Percentiles rank a stretch among this genome's conserved stretches.
phyloP scores from a whole-genome alignment of 2,329 filamentous ascomycete genomes.

The Colletotrichum eleusines region DNA sequence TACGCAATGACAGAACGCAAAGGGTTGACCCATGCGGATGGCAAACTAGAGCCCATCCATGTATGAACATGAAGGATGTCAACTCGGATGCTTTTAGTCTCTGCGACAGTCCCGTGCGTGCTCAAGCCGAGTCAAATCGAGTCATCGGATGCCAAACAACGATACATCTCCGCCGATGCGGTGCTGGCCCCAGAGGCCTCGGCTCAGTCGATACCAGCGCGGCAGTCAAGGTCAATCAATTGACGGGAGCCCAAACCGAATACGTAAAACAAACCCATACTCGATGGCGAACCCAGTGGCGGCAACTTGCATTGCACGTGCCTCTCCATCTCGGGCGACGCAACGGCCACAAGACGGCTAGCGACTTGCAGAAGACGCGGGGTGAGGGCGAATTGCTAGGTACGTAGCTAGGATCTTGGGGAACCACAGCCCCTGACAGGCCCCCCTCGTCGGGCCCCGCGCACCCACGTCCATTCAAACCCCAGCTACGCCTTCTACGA shows the following conservation, averaged over 20 bases:
- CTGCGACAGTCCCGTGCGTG: not conserved
- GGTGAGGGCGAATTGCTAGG: constrained; percentile 32
- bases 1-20: not conserved
- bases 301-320: constrained; percentile 35
- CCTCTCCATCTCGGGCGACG: constrained; percentile 26
- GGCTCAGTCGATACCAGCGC: constrained; percentile 15
- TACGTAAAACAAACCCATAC: constrained; percentile 19
- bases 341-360: constrained; percentile 5
- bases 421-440: constrained; percentile 39
- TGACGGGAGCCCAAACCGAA: constrained; percentile 17
- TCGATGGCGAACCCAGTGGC: constrained; percentile 2
- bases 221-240: constrained; percentile 10
- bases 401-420: constrained; percentile 38
- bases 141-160: constrained; percentile 23
- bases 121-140: constrained; percentile 8
- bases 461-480: constrained; percentile 23
- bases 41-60: not conserved
- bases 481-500: constrained; percentile 4
- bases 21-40: not conserved
- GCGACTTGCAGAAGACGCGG: constrained; percentile 31
- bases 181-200: constrained; percentile 16
- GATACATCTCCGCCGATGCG: constrained; percentile 7
- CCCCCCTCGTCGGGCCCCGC: constrained; percentile 35
- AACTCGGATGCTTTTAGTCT: not conserved
- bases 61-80: not conserved